phyloP scores from a whole-genome alignment of 257 asterid genomes.

The Solanum corneliomulleri region DNA sequence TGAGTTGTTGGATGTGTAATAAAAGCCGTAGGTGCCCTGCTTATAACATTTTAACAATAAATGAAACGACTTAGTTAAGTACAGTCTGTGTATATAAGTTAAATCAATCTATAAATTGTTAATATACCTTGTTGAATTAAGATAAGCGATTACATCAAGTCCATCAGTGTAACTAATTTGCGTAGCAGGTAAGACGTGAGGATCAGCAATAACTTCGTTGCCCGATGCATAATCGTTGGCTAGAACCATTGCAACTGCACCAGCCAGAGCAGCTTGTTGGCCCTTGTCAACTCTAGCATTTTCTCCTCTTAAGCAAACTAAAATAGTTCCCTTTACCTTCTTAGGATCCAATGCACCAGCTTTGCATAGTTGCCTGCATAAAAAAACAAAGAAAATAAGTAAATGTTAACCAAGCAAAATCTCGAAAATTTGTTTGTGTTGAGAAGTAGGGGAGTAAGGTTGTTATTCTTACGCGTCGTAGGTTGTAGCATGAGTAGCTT shows the following conservation, averaged over 20 bases:
- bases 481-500: conserved; percentile 22
- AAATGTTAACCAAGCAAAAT: background rate
- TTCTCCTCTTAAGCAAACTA: conserved; percentile 80
- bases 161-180: conserved; percentile 77
- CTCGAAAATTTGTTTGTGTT: background rate
- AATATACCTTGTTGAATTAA: conserved; percentile 45
- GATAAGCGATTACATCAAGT: conserved; percentile 37
- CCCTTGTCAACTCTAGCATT: conserved; percentile 86
- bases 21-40: background rate
- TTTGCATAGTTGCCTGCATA: conserved; percentile 55
- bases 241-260: conserved; percentile 90
- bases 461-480: conserved; percentile 49
- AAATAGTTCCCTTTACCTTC: conserved; percentile 72
- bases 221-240: conserved; percentile 64
- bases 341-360: conserved; percentile 56
- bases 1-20: conserved; percentile 33
- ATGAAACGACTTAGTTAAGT: background rate
- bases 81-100: background rate
- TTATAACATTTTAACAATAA: background rate
- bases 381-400: background rate
- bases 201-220: conserved; percentile 73
- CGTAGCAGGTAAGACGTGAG: conserved; percentile 87
- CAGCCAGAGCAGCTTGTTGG: conserved; percentile 60
- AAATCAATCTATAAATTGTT: background rate
- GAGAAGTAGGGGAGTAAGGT: background rate